Evolutionary conservation across 2,329 filamentous ascomycete genomes (phyloP), one percentile per base, ranked within the genome.

Genomic region (Pseudocercospora fuligena): DNA sequence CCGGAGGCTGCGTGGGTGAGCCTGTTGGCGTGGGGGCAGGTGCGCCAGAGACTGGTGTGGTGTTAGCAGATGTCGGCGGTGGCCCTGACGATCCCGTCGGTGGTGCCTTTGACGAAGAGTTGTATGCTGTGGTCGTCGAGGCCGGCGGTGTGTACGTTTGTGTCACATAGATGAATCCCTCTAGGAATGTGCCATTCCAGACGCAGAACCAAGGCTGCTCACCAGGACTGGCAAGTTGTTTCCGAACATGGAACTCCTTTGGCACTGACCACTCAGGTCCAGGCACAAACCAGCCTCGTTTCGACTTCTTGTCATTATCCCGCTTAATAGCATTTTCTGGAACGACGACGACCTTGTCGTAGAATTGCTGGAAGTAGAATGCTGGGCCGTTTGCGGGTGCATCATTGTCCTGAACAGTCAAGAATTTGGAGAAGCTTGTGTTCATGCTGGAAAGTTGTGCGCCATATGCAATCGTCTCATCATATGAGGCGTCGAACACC

Each of bases 131-230:
- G 23, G 64, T 70, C 36, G 60, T 65, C 16, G 64, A 51, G 12
- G 53, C 61, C 14, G 57, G 62, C 49, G 68, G 53, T 14, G 80
- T 78, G 14, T 83, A 80, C 57, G 86, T 80, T 74, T 87, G 78
- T 62, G 86, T 83, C 61, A 87, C 81, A 73, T 90, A 92, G 56
- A 92, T 84, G 77, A 90, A 91, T 43, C 87, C 86, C 75, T 91
- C 89, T 59, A 91, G 82, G 61, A 88, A 82, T 0, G 89, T 91
- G 14, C 82, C 80, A 74, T 91, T 91, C 88, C 88, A 92, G 75
- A 86, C 87, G 76, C 89, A 92, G 73, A 88, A 89, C 89, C 89
- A 92, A 2, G 89, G 88, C 66, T 83, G 83, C 40, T 90, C 87
- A 8, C 87, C 86, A n/a, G 83, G 81, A 64, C 80, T 75, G 11